Conservation (phyloP, 345 rosid genomes). For the Linum tenue region DNA sequence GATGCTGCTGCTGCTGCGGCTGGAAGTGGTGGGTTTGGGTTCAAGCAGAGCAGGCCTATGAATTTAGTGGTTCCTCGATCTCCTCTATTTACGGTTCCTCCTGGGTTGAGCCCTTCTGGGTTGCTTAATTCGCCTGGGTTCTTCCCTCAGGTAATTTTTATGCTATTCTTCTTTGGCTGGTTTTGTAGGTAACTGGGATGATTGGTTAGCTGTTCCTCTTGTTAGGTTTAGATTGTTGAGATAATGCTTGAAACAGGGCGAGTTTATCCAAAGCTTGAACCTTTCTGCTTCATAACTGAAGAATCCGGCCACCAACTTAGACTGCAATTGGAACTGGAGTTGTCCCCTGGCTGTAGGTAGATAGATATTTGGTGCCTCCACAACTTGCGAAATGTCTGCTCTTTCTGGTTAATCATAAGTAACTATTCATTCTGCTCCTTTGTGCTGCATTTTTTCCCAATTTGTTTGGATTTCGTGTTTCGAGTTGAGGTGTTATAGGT, state of each 20-base stretch:
- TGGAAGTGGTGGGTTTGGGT: conserved; percentile 27
- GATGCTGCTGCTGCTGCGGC: conserved; percentile 28
- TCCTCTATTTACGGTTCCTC: conserved; percentile 62
- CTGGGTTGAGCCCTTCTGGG: conserved; percentile 91
- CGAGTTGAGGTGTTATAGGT: not conserved
- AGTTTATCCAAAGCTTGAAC: not conserved
- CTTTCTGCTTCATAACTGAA: no score
- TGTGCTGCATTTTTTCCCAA: no score
- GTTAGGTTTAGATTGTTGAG: no score
- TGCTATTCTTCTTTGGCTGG: not conserved
- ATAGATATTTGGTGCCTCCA: not conserved
- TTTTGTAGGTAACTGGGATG: conserved; percentile 1
- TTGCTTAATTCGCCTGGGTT: conserved; percentile 72
- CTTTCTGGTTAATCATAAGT: no score
- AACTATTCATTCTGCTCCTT: no score
- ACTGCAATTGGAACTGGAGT: not conserved
- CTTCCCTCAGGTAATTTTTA: conserved; percentile 52
- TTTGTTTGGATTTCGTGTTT: not conserved
- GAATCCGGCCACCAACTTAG: not conserved
- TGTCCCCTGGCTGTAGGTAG: not conserved
- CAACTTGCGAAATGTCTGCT: not conserved
- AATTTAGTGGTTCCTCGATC: conserved; percentile 40
- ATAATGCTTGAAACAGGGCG: not conserved
- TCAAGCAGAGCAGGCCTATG: conserved; percentile 43
- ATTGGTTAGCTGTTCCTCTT: not conserved